These are phyloP conservation scores for Choiromyces venosus DNA, from an alignment of 495 filamentous ascomycete species.

Conservation along the genomic window DNA sequence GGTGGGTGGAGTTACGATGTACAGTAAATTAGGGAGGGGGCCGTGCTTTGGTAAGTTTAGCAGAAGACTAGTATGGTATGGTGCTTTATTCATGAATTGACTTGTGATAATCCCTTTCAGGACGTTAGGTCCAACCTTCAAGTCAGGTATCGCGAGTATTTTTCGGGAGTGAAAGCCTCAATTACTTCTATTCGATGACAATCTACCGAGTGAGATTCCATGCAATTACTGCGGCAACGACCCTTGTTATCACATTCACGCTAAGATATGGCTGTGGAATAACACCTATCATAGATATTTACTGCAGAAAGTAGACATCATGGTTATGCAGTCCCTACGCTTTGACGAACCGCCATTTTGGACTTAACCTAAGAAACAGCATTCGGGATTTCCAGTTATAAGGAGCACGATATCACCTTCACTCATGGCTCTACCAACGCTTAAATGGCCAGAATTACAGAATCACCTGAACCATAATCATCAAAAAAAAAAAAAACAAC, in stretches of 20 bases:
- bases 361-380: neutral
- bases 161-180: neutral
- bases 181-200: neutral
- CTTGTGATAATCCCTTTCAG: neutral
- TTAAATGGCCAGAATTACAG: neutral
- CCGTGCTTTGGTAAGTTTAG: neutral
- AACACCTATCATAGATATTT: neutral
- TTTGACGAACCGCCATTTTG: neutral
- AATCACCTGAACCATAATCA: neutral
- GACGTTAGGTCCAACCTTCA: neutral
- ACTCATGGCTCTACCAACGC: neutral
- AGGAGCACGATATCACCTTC: neutral
- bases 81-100: neutral
- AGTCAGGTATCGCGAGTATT: neutral
- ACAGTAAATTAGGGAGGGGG: too few species aligned
- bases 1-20: too few species aligned
- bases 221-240: neutral
- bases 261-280: neutral
- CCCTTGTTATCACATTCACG: neutral
- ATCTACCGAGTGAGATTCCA: neutral
- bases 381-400: neutral
- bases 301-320: neutral
- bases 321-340: neutral
- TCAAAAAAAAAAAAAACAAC: neutral
- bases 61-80: neutral